Conservation (phyloP, 441 rosid species). For the Dalechampia spathulata region DNA sequence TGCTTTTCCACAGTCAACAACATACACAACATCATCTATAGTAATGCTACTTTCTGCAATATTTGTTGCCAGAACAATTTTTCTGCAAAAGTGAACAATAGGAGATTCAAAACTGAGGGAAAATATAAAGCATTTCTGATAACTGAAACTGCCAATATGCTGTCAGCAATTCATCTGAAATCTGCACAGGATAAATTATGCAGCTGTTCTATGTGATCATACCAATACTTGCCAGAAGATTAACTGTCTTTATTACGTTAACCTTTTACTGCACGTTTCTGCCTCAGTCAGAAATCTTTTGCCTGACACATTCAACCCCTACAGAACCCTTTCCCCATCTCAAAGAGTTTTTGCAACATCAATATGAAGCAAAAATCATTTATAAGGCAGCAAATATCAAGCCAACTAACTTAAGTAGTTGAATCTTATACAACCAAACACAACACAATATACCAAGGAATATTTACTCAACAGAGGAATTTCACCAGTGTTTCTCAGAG, state of each 20-base stretch:
- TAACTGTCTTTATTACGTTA: no score
- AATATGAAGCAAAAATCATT: not conserved
- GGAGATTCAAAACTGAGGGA: not conserved
- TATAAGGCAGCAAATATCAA: no score
- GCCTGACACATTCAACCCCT: not conserved
- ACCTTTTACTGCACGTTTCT: not conserved
- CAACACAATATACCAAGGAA: no score
- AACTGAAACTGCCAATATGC: not conserved
- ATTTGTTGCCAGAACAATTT: constrained; percentile 92
- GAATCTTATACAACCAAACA: no score
- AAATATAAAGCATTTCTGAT: not conserved
- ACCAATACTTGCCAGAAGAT: no score
- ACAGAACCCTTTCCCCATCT: not conserved
- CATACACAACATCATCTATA: constrained; percentile 93
- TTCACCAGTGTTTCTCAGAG: no score
- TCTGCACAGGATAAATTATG: not conserved
- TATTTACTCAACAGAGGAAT: no score
- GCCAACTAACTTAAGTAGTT: no score
- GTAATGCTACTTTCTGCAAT: constrained; percentile 98
- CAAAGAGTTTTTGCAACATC: not conserved
- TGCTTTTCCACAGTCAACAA: constrained; percentile 92
- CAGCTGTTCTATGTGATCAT: not conserved
- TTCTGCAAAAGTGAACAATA: constrained; percentile 40
- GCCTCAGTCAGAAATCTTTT: not conserved
- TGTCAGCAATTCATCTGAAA: not conserved